Evolutionary conservation across 495 filamentous ascomycete genomes (phyloP), one percentile per base, ranked within the genome.

Genomic region (Aspergillus cristatus): DNA sequence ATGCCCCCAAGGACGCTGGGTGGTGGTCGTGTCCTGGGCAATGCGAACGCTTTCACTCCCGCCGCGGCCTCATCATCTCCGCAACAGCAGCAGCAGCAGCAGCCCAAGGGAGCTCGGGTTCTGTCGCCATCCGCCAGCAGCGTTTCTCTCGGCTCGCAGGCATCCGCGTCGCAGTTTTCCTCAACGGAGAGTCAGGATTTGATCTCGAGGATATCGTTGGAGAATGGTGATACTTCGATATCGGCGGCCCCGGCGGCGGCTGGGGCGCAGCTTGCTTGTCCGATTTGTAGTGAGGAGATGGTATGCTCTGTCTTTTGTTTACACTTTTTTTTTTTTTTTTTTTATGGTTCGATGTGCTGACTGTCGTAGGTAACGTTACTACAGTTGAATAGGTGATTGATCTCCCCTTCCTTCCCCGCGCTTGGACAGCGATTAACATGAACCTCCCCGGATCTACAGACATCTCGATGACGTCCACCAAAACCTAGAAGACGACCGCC

Each of bases 241-340:
- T 57, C 69, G 43, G 62, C 68, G 22, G 63, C 73, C 13, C 67
- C 70, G 41, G 65, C 71, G 25, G 63, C 74, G 24, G 64, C 75
- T 40, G 75, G 71, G 42, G 69, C 72, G 45, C 71, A 75, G 63
- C 74, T 98, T 32, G 76, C 84, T 17, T 98, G 91, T 57, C 91
- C 91, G 30, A 97, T 98, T 42, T 98, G 91, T 61, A 84, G 81
- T 49, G 91, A 97, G 60, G 87, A 95, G 60, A 98, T 98, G 91
- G 86, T 82, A 65, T 38, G 54, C 37, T 28, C 30, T 38, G 24
- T 32, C 25, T 28, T 33, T 14, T n/a, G 4, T 30, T 24, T 39
- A 15, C 11, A 18, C 25, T 18, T 14, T 11, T n/a, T 10, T 11
- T 14, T n/a, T 22, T 5, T 61, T 14, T 20, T 5, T 17, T 29